phyloP scores from a whole-genome alignment of 441 rosid species.

The Corymbia calophylla region DNA sequence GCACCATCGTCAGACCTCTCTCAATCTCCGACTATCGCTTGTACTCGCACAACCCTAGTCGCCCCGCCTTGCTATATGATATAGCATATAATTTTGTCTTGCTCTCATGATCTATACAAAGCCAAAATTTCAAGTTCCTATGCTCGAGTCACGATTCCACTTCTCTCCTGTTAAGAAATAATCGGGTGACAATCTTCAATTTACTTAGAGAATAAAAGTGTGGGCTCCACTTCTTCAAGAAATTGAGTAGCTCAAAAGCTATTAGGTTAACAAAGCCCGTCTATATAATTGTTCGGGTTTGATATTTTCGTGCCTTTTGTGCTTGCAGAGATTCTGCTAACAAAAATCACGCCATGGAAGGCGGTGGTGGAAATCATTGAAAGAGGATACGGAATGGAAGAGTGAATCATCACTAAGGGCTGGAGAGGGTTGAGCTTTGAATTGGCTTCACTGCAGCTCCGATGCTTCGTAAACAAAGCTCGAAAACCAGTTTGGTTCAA shows the following conservation, averaged over 20 bases:
- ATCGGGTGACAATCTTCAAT: too few relatives aligned
- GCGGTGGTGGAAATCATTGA: constrained; percentile 46
- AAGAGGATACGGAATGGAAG: constrained; percentile 69
- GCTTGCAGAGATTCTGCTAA: constrained; percentile 62
- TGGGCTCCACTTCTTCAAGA: too few relatives aligned
- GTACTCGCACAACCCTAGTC: too few relatives aligned
- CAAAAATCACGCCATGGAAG: constrained; percentile 67
- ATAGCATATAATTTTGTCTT: not conserved
- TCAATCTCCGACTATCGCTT: too few relatives aligned
- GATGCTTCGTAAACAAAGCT: too few relatives aligned
- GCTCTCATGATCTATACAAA: not conserved
- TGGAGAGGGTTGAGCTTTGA: not conserved
- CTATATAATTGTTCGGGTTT: not conserved
- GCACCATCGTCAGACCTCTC: too few relatives aligned
- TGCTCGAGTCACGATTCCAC: not conserved
- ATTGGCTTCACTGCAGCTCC: not conserved
- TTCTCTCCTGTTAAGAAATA: not conserved
- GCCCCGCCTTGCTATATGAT: too few relatives aligned
- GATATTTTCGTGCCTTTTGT: not conserved
- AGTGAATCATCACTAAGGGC: constrained; percentile 17
- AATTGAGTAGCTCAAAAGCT: too few relatives aligned
- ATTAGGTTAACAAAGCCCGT: not conserved
- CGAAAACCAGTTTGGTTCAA: too few relatives aligned
- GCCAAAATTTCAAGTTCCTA: not conserved
- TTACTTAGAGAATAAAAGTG: too few relatives aligned